These are phyloP conservation scores for Arthrobotrys sinensis DNA, from an alignment of 2,329 filamentous ascomycete species.

Conservation along the genomic window DNA sequence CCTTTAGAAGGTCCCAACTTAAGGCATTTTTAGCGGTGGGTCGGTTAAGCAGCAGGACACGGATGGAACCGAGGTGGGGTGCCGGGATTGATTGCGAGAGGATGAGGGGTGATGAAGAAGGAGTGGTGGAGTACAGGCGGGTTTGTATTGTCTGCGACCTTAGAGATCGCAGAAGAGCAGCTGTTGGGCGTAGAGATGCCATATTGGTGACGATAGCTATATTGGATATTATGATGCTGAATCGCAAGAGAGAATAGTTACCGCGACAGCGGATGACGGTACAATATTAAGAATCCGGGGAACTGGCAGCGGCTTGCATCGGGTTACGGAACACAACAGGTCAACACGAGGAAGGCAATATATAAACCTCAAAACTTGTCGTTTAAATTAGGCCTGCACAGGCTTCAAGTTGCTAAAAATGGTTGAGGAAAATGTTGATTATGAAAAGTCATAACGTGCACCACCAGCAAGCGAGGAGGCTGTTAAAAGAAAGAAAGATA, in stretches of 20 bases:
- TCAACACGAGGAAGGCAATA: too few species aligned
- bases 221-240: not conserved
- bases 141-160: not conserved
- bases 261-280: not conserved
- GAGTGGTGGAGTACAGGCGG: constrained; percentile 44
- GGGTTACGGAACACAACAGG: constrained; percentile 23
- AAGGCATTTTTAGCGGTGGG: constrained; percentile 91
- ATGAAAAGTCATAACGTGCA: too few species aligned
- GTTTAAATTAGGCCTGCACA: too few species aligned
- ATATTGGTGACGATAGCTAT: constrained; percentile 22
- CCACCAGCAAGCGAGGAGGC: too few species aligned
- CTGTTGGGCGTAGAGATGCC: constrained; percentile 41
- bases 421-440: too few species aligned
- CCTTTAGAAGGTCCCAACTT: constrained; percentile 81
- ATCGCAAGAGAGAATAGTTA: not conserved
- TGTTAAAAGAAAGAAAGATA: too few species aligned
- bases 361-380: too few species aligned
- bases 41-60: constrained; percentile 88
- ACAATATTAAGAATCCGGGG: constrained; percentile 36
- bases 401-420: too few species aligned
- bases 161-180: constrained; percentile 4
- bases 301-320: constrained; percentile 30
- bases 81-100: constrained; percentile 74
- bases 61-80: constrained; percentile 85
- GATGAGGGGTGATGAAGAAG: constrained; percentile 30